These are phyloP conservation scores for Candida andamanensis DNA, from an alignment of 805 yeast genomes.

Conservation along the genomic window DNA sequence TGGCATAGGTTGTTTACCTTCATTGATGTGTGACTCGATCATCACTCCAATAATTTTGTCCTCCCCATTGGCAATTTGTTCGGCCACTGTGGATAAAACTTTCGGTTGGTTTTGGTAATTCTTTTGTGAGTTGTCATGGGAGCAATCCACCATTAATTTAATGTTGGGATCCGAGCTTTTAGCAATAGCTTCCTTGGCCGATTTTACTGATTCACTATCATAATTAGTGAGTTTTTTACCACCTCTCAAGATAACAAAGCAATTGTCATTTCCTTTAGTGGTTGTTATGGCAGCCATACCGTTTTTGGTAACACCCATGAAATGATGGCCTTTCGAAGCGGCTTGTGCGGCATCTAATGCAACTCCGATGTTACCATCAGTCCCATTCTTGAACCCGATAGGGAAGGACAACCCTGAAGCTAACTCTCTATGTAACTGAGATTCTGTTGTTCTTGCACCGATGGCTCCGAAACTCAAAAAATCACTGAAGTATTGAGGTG, in stretches of 20 bases:
- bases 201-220: constrained; percentile 68
- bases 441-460: constrained; percentile 98
- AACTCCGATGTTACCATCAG: constrained; percentile 92
- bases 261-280: constrained; percentile 87
- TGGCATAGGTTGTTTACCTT: constrained; percentile 91
- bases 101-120: constrained; percentile 90
- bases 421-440: constrained; percentile 93
- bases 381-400: constrained; percentile 96
- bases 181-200: constrained; percentile 56
- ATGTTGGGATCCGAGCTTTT: constrained; percentile 49
- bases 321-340: constrained; percentile 90
- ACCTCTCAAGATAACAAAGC: constrained; percentile 91
- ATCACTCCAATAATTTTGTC: constrained; percentile 81
- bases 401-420: constrained; percentile 98
- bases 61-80: constrained; percentile 75
- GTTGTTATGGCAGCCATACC: constrained; percentile 96
- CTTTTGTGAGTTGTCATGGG: constrained; percentile 93
- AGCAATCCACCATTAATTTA: constrained; percentile 93
- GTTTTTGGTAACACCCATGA: constrained; percentile 90
- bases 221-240: constrained; percentile 91
- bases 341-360: constrained; percentile 93
- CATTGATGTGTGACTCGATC: constrained; percentile 91
- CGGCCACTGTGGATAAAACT: constrained; percentile 73
- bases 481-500: constrained; percentile 93
- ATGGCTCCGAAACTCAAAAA: constrained; percentile 95